Evolutionary conservation across 768 basidiomycete genomes (phyloP).

Genomic region (Hemileccinum rubropunctum): DNA sequence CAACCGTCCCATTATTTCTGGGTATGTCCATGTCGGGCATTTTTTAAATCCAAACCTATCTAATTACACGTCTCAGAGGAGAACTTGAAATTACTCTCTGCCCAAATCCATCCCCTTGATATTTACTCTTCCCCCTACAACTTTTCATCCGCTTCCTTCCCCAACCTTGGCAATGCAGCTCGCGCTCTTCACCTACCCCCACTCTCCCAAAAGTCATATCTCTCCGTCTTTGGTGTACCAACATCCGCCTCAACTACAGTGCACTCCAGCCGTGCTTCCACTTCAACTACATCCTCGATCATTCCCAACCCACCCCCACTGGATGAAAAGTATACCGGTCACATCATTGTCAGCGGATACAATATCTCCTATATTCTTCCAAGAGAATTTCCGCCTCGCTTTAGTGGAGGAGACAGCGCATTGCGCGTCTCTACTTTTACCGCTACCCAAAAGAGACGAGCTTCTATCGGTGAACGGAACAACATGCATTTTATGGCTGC

Average conservation of each 20-base stretch:
- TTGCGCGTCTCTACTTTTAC: slow-evolving; percentile 24
- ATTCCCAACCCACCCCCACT: slow-evolving; percentile 39
- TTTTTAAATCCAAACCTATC: not conserved
- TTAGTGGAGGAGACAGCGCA: slow-evolving; percentile 21
- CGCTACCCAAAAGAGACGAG: slow-evolving; percentile 41
- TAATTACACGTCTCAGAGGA: slow-evolving; percentile 52
- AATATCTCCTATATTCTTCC: slow-evolving; percentile 75
- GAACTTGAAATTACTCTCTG: slow-evolving; percentile 69
- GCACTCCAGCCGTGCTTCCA: slow-evolving; percentile 34
- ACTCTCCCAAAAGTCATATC: slow-evolving; percentile 58
- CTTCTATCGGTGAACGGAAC: slow-evolving; percentile 55
- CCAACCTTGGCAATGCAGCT: slow-evolving; percentile 66
- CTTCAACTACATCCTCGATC: slow-evolving; percentile 33
- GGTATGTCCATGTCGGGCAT: slow-evolving; percentile 39
- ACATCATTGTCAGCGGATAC: slow-evolving; percentile 74
- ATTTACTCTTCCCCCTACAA: slow-evolving; percentile 68
- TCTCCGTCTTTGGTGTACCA: slow-evolving; percentile 49
- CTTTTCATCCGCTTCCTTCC: slow-evolving; percentile 61
- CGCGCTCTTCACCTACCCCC: slow-evolving; percentile 65
- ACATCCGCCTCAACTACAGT: slow-evolving; percentile 32
- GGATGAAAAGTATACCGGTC: slow-evolving; percentile 69
- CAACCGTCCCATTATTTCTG: slow-evolving; percentile 68
- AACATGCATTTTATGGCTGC: slow-evolving; percentile 77
- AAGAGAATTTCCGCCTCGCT: slow-evolving; percentile 51
- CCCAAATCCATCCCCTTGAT: slow-evolving; percentile 77